Conservation (phyloP, 73 alveolate species). For the Urostyla sp. region DNA sequence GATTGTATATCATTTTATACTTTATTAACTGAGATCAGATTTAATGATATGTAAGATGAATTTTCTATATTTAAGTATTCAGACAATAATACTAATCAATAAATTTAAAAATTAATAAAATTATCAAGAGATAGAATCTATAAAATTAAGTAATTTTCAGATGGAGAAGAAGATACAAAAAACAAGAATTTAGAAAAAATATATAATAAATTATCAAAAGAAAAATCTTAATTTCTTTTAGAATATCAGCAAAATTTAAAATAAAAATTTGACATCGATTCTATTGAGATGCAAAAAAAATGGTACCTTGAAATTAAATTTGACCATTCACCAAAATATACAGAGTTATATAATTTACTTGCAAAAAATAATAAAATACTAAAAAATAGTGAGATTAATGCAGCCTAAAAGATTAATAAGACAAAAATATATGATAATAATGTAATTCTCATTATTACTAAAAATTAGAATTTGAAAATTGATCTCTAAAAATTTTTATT, state of each 20-base stretch:
- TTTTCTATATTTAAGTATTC: slow-evolving; percentile 43
- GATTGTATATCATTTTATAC: slow-evolving; percentile 47
- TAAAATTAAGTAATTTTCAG: background rate
- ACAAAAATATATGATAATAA: background rate
- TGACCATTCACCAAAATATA: no score
- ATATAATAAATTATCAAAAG: background rate
- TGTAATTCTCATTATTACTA: slow-evolving; percentile 12
- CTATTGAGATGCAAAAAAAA: no score
- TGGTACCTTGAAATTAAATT: no score
- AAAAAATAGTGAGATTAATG: slow-evolving; percentile 12
- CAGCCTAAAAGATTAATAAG: background rate
- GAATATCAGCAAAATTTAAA: no score
- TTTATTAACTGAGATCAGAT: slow-evolving; percentile 23
- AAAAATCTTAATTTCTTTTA: no score
- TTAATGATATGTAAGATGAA: slow-evolving; percentile 1
- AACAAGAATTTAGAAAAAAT: background rate
- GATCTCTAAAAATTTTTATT: slow-evolving; percentile 18
- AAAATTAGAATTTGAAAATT: background rate
- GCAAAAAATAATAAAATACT: background rate
- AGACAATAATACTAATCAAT: slow-evolving; percentile 42
- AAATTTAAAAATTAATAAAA: slow-evolving; percentile 11
- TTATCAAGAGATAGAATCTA: slow-evolving; percentile 37
- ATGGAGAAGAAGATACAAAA: background rate
- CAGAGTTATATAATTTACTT: slow-evolving; percentile 14
- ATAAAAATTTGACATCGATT: no score